Conservation (phyloP, 2,329 filamentous ascomycete genomes). For the Sclerotiophoma versabilis region DNA sequence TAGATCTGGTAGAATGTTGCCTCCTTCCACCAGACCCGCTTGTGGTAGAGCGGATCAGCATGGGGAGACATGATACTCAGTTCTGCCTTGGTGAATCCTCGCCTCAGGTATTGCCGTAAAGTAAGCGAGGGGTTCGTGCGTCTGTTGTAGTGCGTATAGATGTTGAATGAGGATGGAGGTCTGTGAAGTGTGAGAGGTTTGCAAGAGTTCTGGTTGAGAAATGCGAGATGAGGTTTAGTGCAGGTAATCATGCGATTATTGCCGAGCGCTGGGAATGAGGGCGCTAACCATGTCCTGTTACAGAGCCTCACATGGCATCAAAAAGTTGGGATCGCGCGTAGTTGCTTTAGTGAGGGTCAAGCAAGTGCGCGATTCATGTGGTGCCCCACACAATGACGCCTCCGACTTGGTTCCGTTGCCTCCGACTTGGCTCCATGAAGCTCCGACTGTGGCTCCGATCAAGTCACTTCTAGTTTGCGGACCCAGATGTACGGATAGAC, state of each 20-base stretch:
- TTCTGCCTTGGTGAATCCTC: neutral
- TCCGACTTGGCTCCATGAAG: slow-evolving; percentile 4
- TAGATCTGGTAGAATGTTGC: slow-evolving; percentile 56
- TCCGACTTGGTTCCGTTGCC: slow-evolving; percentile 5
- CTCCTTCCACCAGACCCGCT: slow-evolving; percentile 55
- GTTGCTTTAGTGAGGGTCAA: neutral
- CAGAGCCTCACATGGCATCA: neutral
- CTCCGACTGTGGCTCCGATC: slow-evolving; percentile 1
- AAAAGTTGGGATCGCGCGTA: neutral
- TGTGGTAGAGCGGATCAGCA: slow-evolving; percentile 30
- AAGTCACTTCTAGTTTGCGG: neutral
- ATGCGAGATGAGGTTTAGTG: too few relatives aligned
- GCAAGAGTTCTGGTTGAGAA: too few relatives aligned
- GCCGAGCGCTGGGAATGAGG: neutral
- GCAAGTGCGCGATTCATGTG: neutral
- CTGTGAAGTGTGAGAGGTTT: neutral
- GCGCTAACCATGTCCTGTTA: neutral
- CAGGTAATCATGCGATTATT: neutral
- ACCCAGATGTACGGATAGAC: neutral
- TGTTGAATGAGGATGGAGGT: neutral
- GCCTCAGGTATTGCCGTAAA: neutral
- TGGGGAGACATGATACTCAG: slow-evolving; percentile 33
- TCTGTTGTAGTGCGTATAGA: too few relatives aligned
- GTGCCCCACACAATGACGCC: neutral
- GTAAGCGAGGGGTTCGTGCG: too few relatives aligned